Base-by-base conservation (phyloP, 2,329 filamentous ascomycete species). In the Paramyrothecium roridum region DNA sequence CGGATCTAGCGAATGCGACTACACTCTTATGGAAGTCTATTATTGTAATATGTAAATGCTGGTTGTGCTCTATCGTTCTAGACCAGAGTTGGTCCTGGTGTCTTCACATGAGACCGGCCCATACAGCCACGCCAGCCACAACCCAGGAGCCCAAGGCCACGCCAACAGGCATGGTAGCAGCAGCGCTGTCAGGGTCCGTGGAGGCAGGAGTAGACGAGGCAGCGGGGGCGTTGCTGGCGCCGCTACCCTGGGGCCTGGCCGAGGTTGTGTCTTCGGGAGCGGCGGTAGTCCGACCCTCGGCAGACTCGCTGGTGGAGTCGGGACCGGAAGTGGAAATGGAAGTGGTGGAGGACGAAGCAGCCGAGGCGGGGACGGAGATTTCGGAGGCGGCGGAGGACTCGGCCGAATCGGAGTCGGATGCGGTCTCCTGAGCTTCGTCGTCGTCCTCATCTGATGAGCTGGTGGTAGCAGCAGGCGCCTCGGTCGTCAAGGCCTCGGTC, bases 71-170 rank as follows among this genome's bases (percentile, higher is more conserved):
- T 30, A 30, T 30, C 26, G 4, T 30, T 30, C 26, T 30, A 4
- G 10, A 30, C 26, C 4, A 30, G 10, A 30, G 11, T 10, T 26
- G 33, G 37, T 21, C 49, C 13, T 47, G 19, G 22, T 21, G 46
- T 23, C 17, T 50, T 52, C 63, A 70, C 47, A 69, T 34, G 45
- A 70, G 54, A 23, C 63, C 67, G 49, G 61, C 57, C 48, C 62
- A 65, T 50, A 64, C 67, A 20, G 61, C 67, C 43, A 65, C 63
- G 45, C 67, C 68, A 48, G 65, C 68, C 48, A 67, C 45, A 33
- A 68, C 48, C 22, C 50, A 59, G 3, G 58, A 54, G 11, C 58
- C 67, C 19, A 65, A 53, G 26, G 64, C 63, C 12, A 51, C 65
- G 45, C 61, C 63, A 22, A 67, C 64, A 22, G 65, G 57, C 58